A percentile compares a stretch with the other conserved stretches of the same genome.
These are phyloP conservation scores for Lecanicillium sp. DNA, from an alignment of 2,329 filamentous ascomycete genomes.

Conservation along the genomic window DNA sequence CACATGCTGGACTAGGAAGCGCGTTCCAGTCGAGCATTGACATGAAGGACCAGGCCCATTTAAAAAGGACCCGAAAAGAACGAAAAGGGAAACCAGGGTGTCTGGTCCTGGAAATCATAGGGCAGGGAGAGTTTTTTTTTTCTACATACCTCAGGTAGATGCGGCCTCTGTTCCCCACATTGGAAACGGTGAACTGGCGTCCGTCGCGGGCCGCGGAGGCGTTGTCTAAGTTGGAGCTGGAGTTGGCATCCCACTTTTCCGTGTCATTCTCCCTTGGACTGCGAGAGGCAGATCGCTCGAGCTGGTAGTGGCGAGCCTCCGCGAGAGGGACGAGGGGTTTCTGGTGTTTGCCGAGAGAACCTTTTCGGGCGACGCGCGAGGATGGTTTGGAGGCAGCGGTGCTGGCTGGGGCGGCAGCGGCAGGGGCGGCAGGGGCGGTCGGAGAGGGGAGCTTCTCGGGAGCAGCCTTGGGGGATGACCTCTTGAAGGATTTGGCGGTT, in stretches of 20 bases:
- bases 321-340: slow-evolving; percentile 40
- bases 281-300: slow-evolving; percentile 29
- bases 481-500: slow-evolving; percentile 1
- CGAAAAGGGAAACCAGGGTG: background rate
- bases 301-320: slow-evolving; percentile 39
- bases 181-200: slow-evolving; percentile 71
- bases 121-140: no score
- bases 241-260: slow-evolving; percentile 49
- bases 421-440: background rate
- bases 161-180: slow-evolving; percentile 76
- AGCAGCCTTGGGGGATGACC: slow-evolving; percentile 1
- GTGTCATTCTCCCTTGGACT: slow-evolving; percentile 46
- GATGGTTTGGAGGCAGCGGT: background rate
- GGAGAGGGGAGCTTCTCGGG: no score
- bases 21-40: slow-evolving; percentile 4
- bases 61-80: background rate
- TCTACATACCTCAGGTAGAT: slow-evolving; percentile 69
- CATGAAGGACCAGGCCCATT: background rate
- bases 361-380: slow-evolving; percentile 10
- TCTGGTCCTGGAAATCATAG: background rate
- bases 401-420: background rate
- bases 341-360: slow-evolving; percentile 23
- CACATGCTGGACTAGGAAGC: background rate
- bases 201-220: slow-evolving; percentile 57
- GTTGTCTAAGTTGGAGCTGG: slow-evolving; percentile 58